Evolutionary conservation across 1,284 basidiomycete genomes (phyloP).

Genomic region (Pascua sp.): DNA sequence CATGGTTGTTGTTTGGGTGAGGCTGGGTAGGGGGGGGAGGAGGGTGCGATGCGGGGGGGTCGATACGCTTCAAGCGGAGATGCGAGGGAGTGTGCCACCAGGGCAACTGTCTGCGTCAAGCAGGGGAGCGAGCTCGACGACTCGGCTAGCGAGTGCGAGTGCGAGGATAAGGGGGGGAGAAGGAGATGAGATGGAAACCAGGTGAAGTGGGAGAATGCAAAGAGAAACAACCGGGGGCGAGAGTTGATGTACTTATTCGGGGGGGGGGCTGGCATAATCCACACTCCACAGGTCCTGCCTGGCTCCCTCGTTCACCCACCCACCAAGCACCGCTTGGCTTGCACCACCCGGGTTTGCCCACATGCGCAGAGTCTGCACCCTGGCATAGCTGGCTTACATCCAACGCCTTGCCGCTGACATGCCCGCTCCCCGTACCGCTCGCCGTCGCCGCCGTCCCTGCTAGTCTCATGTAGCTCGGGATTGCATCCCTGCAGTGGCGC

Average conservation of each 20-base stretch:
- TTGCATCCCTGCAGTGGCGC: too few relatives aligned
- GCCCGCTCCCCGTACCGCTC: too few relatives aligned
- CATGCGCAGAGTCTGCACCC: too few relatives aligned
- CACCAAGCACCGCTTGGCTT: too few relatives aligned
- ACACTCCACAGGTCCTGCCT: too few relatives aligned
- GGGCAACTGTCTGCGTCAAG: conserved; percentile 31
- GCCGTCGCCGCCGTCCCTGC: too few relatives aligned
- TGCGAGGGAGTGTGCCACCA: conserved; percentile 21
- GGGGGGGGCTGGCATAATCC: too few relatives aligned
- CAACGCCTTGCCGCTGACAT: too few relatives aligned
- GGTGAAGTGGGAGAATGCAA: conserved; percentile 9
- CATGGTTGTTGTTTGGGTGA: conserved; percentile 10
- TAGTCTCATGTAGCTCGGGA: too few relatives aligned
- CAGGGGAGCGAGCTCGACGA: conserved; percentile 14
- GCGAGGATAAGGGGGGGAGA: conserved; percentile 3
- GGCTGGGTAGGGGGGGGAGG: conserved; percentile 1
- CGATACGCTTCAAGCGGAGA: conserved; percentile 10
- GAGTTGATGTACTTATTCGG: conserved; percentile 4
- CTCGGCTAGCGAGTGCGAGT: conserved; percentile 21
- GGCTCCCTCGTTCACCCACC: too few relatives aligned
- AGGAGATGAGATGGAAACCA: conserved; percentile 1
- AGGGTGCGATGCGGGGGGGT: conserved; percentile 13
- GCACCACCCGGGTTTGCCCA: too few relatives aligned
- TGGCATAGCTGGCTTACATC: too few relatives aligned
- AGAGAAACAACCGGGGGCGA: conserved; percentile 1